phyloP scores from a whole-genome alignment of 2,329 filamentous ascomycete species.

The Hymenoscyphus fructigenus region DNA sequence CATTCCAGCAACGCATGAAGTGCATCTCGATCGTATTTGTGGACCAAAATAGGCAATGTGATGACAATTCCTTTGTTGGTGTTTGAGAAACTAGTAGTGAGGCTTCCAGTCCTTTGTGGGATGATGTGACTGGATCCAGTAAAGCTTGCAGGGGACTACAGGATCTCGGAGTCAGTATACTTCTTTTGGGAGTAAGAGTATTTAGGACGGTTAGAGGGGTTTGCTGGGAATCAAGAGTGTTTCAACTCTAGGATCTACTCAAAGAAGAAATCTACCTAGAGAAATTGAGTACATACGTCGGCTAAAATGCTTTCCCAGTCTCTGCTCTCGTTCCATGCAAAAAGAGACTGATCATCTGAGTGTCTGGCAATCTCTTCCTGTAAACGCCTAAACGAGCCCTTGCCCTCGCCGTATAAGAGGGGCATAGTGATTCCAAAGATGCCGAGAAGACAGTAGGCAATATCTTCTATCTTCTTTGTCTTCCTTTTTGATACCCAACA shows the following conservation, averaged over 20 bases:
- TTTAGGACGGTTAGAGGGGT: too few relatives aligned
- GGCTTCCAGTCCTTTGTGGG: neutral
- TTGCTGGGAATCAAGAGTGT: too few relatives aligned
- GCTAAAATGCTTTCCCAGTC: constrained; percentile 9
- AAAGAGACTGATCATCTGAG: constrained; percentile 38
- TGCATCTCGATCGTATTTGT: neutral
- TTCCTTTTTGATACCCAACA: constrained; percentile 37
- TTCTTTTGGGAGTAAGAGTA: too few relatives aligned
- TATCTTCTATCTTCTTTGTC: constrained; percentile 31
- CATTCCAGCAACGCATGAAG: neutral
- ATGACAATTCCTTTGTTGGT: constrained; percentile 6
- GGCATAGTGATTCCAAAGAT: constrained; percentile 40
- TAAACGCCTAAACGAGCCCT: constrained; percentile 36
- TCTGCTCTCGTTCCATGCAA: constrained; percentile 32
- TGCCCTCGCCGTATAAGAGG: constrained; percentile 38
- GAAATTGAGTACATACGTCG: too few relatives aligned
- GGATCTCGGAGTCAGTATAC: too few relatives aligned
- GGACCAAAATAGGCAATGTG: neutral
- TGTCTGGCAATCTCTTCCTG: constrained; percentile 28
- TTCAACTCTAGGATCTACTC: too few relatives aligned
- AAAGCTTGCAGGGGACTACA: constrained; percentile 3
- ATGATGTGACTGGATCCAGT: neutral
- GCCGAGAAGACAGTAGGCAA: constrained; percentile 39
- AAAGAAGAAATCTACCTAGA: too few relatives aligned
- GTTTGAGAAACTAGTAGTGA: neutral